Conservation (phyloP, 228 moss, liverwort and hornwort species). For the Sphagnum fallax region DNA sequence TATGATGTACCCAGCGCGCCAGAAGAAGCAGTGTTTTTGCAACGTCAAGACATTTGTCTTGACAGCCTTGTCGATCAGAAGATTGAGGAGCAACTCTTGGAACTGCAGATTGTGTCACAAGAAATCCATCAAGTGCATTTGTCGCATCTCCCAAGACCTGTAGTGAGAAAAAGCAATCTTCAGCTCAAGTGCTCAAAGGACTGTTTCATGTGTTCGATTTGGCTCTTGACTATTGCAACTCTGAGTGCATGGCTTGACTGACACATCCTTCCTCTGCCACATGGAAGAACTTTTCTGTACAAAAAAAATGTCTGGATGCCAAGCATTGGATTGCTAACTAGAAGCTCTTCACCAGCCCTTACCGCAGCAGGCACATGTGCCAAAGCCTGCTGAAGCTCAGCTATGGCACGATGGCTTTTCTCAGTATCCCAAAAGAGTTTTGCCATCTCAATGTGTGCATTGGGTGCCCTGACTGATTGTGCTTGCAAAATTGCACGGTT, state of each 20-base stretch:
- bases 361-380: slow-evolving; percentile 39
- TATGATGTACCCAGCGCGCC: slow-evolving; percentile 97
- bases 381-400: slow-evolving; percentile 89
- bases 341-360: no score
- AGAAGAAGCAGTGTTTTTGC: slow-evolving; percentile 86
- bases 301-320: no score
- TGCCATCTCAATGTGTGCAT: slow-evolving; percentile 99
- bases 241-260: no score
- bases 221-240: no score
- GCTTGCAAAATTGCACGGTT: slow-evolving; percentile 94
- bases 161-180: neutral
- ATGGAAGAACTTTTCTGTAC: no score
- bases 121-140: slow-evolving; percentile 74
- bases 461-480: slow-evolving; percentile 80
- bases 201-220: no score
- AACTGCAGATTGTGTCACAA: slow-evolving; percentile 68
- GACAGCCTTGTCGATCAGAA: slow-evolving; percentile 55
- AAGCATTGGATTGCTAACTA: no score
- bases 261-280: no score
- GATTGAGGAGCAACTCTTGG: slow-evolving; percentile 49
- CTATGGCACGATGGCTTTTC: slow-evolving; percentile 90
- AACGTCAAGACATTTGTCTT: slow-evolving; percentile 81
- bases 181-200: no score
- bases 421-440: slow-evolving; percentile 96
- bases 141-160: slow-evolving; percentile 74